Base-by-base conservation (phyloP, 768 basidiomycete species). In the Gymnopilus dilepis region DNA sequence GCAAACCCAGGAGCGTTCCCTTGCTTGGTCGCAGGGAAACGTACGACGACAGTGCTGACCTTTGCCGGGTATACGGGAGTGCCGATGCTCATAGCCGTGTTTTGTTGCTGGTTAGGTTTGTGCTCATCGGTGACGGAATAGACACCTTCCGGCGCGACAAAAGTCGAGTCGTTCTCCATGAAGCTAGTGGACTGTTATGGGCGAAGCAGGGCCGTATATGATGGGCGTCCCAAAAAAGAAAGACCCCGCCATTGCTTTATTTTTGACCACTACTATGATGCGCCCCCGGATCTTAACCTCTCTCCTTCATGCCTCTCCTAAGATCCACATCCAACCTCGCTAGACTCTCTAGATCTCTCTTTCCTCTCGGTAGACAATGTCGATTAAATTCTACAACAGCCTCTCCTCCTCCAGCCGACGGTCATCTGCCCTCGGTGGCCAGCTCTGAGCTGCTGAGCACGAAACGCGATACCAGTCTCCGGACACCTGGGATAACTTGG, bases 111-210 rank as follows among this genome's bases (percentile, higher is more conserved):
- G 43, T 82, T 77, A 0, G 90, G 87, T 73, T 88, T 92, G 81
- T 91, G 88, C 70, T 94, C 94, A 67, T 94, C 93, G 17, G 89
- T 92, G 72, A 93, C 84, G 24, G 91, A 89, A 79, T 95, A 95
- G 42, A 94, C 91, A 67, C 93, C 93, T 75, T 95, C 93, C 55
- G 93, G 93, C 33, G 93, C 92, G 45, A 94, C 89, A 74, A 95
- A 94, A 26, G 91, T 90, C 61, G 85, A 83, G 56, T 92, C 91
- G 81, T 84, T 91, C 81, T 94, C 91, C 89, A 92, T 92, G 66
- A 67, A 41, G 17, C 52, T 38, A 40, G 34, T 8, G 24, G 19
- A 21, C 45, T 26, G 52, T 34, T 38, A 40, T 40, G 52, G 57
- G 54, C 37, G 54, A 60, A 42, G 53, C 22, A 40, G 59, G 12